Evolutionary conservation across 306 rosid species (phyloP).

Genomic region (Inga leiocalycina): DNA sequence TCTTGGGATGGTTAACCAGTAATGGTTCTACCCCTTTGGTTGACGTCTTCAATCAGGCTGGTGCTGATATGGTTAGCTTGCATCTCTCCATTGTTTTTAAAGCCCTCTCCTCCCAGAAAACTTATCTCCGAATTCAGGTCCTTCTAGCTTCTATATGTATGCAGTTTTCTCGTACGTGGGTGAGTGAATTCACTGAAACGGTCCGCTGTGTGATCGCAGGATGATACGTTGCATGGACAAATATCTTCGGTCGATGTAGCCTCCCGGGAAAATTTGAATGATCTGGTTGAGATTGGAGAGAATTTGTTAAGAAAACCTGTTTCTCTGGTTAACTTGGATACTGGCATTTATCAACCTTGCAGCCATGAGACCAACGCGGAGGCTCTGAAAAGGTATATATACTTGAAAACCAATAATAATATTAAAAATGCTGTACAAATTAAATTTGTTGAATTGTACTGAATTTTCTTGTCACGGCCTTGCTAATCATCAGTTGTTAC

Average conservation of each 20-base stretch:
- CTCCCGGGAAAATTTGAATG: constrained; percentile 46
- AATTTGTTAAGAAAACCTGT: constrained; percentile 51
- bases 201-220: constrained; percentile 34
- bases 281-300: constrained; percentile 49
- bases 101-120: constrained; percentile 44
- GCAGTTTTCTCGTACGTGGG: neutral
- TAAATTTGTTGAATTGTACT: neutral
- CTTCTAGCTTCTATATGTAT: neutral
- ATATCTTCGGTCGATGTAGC: constrained; percentile 51
- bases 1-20: constrained; percentile 43
- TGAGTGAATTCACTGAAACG: neutral
- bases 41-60: constrained; percentile 37
- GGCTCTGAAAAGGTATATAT: constrained; percentile 50
- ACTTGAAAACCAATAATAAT: neutral
- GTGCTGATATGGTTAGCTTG: constrained; percentile 47
- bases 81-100: constrained; percentile 49
- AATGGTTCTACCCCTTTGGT: constrained; percentile 49
- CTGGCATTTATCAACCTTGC: constrained; percentile 37
- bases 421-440: neutral
- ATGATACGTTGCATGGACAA: constrained; percentile 43
- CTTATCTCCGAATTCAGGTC: constrained; percentile 54
- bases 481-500: neutral
- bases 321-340: constrained; percentile 54
- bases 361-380: constrained; percentile 46
- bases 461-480: neutral